Percentiles rank a stretch among this genome's conserved stretches.
Evolutionary conservation across 228 moss, liverwort and hornwort species (phyloP).

Genomic region (Sphagnum fallax): DNA sequence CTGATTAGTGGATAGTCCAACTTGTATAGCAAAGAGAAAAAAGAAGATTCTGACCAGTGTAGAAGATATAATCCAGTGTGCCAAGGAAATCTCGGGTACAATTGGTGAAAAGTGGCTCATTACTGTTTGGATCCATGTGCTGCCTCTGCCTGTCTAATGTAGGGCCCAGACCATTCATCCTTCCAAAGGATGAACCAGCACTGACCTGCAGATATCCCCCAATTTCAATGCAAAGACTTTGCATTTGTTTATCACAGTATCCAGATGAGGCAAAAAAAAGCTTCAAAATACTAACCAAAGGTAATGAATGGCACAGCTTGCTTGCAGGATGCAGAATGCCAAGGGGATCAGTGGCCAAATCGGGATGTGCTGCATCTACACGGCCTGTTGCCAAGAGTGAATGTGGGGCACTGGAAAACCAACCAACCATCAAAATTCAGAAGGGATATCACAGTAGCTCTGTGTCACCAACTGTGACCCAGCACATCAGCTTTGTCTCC

Average conservation of each 20-base stretch:
- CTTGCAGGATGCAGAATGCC: conserved; percentile 91
- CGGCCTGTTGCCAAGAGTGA: conserved; percentile 78
- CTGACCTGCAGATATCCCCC: conserved; percentile 48
- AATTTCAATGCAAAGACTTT: background rate
- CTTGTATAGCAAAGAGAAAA: background rate
- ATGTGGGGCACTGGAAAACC: conserved; percentile 82
- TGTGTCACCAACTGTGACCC: no score
- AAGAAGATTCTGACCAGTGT: conserved; percentile 55
- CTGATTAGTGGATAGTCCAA: no score
- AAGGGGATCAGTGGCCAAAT: conserved; percentile 89
- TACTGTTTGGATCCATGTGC: conserved; percentile 71
- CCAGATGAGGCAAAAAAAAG: no score
- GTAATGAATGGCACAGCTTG: conserved; percentile 91
- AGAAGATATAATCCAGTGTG: conserved; percentile 97
- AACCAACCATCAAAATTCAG: background rate
- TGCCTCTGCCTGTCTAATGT: conserved; percentile 72
- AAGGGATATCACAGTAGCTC: no score
- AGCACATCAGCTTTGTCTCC: no score
- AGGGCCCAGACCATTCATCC: conserved; percentile 61
- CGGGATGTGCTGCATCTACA: conserved; percentile 85
- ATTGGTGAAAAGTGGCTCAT: conserved; percentile 90
- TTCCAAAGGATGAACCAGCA: conserved; percentile 79
- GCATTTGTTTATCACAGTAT: no score
- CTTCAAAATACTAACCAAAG: conserved; percentile 47
- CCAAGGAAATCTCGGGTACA: conserved; percentile 97